Evolutionary conservation across 805 yeast genomes (phyloP).

Genomic region (Kazachstania martiniae): DNA sequence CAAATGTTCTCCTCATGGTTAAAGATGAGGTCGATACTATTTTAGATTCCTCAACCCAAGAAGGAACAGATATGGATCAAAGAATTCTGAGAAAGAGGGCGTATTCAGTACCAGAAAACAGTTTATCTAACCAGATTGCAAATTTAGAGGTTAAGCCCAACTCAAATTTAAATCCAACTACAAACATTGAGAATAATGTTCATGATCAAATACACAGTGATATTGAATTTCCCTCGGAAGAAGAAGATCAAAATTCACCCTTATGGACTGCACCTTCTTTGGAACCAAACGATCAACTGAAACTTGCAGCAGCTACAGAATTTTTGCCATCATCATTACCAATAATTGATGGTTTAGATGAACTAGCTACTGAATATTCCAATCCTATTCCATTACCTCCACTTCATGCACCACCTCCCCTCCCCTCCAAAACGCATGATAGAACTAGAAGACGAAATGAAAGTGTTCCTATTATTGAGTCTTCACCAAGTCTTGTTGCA

Average conservation of each 20-base stretch:
- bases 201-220: slow-evolving; percentile 4
- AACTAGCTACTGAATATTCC: background rate
- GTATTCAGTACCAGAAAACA: slow-evolving; percentile 25
- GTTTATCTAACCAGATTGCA: no score
- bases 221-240: slow-evolving; percentile 9
- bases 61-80: slow-evolving; percentile 8
- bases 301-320: slow-evolving; percentile 18
- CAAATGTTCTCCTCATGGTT: slow-evolving; percentile 30
- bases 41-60: slow-evolving; percentile 13
- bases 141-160: no score
- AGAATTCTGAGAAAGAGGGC: slow-evolving; percentile 24
- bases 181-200: background rate
- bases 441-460: slow-evolving; percentile 1
- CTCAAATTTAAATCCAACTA: background rate
- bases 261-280: slow-evolving; percentile 32
- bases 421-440: no score
- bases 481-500: background rate
- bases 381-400: slow-evolving; percentile 1
- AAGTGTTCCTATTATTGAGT: slow-evolving; percentile 1
- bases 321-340: background rate
- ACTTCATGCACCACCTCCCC: no score
- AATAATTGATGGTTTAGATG: background rate
- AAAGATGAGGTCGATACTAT: slow-evolving; percentile 25
- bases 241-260: slow-evolving; percentile 16
- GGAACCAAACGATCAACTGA: slow-evolving; percentile 31